Conservation (phyloP, 345 rosid species). For the Litchi chinensis region DNA sequence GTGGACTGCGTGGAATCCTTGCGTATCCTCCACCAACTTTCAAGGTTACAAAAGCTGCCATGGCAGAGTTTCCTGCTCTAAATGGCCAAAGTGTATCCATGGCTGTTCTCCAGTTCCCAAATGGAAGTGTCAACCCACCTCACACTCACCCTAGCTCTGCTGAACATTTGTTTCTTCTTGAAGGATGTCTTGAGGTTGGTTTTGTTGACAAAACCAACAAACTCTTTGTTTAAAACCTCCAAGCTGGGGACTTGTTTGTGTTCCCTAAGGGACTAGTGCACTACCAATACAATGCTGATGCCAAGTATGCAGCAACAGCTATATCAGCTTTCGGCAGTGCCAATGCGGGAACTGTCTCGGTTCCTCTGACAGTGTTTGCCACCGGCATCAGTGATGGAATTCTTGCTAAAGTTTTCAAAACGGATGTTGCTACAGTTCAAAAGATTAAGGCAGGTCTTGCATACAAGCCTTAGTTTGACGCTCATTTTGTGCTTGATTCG, state of each 20-base stretch:
- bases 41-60: background rate
- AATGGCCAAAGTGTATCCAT: constrained; percentile 7
- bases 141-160: constrained; percentile 3
- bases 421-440: background rate
- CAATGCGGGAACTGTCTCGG: background rate
- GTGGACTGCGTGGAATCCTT: background rate
- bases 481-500: too few relatives aligned
- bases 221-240: background rate
- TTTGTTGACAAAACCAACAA: constrained; percentile 12
- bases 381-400: background rate
- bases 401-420: background rate
- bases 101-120: background rate
- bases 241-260: constrained; percentile 6
- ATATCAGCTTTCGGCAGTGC: background rate
- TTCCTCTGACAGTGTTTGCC: background rate
- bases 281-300: constrained; percentile 1
- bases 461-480: too few relatives aligned
- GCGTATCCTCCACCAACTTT: background rate
- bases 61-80: constrained; percentile 8
- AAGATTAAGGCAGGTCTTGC: background rate
- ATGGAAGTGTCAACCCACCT: background rate
- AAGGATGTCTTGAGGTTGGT: constrained; percentile 7
- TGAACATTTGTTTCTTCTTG: background rate
- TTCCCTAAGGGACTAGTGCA: constrained; percentile 11
- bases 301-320: background rate